Evolutionary conservation across 1,284 basidiomycete species (phyloP), one percentile per base, ranked within the genome.

Genomic region (Stygiomarasmius scandens): DNA sequence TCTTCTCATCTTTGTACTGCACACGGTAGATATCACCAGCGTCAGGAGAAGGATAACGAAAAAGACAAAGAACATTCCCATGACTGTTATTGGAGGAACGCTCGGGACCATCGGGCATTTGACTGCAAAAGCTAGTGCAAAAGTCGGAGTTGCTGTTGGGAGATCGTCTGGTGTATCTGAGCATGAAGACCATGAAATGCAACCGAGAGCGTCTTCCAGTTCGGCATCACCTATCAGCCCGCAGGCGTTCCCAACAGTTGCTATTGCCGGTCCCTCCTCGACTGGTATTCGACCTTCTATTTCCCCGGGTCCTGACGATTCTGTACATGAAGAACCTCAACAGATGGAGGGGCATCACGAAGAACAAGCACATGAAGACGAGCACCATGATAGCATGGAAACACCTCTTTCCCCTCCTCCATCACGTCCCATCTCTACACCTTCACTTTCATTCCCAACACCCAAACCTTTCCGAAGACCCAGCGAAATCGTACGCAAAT

Each of bases 401-500:
- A 12, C 12, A 5, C 29, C 29, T 6, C 29, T 32, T 32, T 32
- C 29, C 6, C 29, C 12, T 32, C 29, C 24, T 19, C 16, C 52
- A 27, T 23, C 1, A 9, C 29, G 29, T n/a, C n/a, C n/a, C n/a
- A n/a, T n/a, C n/a, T n/a, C n/a, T 32, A 32, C 29, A 12, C 29
- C 29, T 12, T 32, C 29, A 12, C 29, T 32, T 12, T 32, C 29
- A 6, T 32, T 32, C 29, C 5, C 29, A 32, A 32, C 29, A 6
- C 29, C 29, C 29, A 32, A 32, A 5, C 29, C 29, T 6, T 12
- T 32, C 12, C 29, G 29, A 32, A 5, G 74, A 19, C 68, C 70
- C 16, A 66, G 61, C 52, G 65, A 69, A 2, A 67, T 74, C 54
- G 68, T 67, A 32, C 29, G 29, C n/a, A 29, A 24, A 29, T 11